Evolutionary conservation across 2,329 filamentous ascomycete species (phyloP), one percentile per base, ranked within the genome.

Genomic region (Sporothrix inflata): DNA sequence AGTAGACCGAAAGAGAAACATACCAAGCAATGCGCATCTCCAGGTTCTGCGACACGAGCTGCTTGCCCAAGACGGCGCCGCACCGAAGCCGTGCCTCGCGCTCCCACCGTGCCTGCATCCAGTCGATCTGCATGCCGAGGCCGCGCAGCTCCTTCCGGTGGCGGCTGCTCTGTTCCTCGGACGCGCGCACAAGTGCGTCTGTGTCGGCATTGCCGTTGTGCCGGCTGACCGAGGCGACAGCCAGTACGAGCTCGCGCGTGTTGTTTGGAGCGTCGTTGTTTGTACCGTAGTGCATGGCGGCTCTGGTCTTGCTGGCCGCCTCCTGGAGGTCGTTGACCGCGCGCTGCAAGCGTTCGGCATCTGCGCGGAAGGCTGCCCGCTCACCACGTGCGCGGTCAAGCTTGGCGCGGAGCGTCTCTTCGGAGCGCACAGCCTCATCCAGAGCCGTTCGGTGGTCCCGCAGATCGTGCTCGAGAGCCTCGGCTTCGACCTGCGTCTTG

Each of bases 11-110:
- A 5, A 45, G 27, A 60, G 72, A 73, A 75, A 91, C 93, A 77
- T 90, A 98, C 95, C 94, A 98, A 83, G 93, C 91, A 78, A 94
- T 91, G 77, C 94, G 94, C 77, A 97, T 89, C 77, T 94, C 90
- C 70, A 97, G 89, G 81, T 94, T 90, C 80, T 93, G 85, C 77
- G 90, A 82, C 82, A 98, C 89, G 80, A 93, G 94, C 76, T 88
- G 89, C 86, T 99, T 99, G 75, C 93, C 93, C 82, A 91, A 97
- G 9, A 92, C 92, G 42, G 95, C 88, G 77, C 94, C 93, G 74
- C 88, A 87, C 55, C 96, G 88, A 82, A 98, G 91, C 68, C 88
- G 89, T 76, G 93, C 89, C 81, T 98, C 95, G 42, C 96, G 88
- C 79, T 89, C 87, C 83, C 92, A 92, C 69, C 91, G 89, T 1